A percentile compares a stretch with the other conserved stretches of the same genome.
Evolutionary conservation across 768 basidiomycete species (phyloP).

Genomic region (Lactarius sanguifluus): DNA sequence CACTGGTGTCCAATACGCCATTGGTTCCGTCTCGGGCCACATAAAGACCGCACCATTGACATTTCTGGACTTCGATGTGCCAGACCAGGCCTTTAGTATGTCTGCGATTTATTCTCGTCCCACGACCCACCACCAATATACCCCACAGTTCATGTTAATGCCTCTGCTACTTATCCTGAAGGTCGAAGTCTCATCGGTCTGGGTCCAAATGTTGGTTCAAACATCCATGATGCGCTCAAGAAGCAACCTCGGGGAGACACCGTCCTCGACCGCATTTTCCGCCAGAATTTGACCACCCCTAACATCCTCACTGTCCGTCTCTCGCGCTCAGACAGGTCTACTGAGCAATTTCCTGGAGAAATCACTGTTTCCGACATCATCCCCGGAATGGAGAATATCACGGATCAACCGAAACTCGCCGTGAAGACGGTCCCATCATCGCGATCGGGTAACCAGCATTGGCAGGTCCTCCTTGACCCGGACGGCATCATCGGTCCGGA

Average conservation of each 20-base stretch:
- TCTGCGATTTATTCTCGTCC: slow-evolving; percentile 13
- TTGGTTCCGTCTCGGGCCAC: slow-evolving; percentile 48
- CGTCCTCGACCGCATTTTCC: slow-evolving; percentile 65
- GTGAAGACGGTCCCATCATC: slow-evolving; percentile 43
- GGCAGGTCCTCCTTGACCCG: slow-evolving; percentile 61
- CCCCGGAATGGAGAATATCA: slow-evolving; percentile 48
- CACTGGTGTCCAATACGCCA: slow-evolving; percentile 51
- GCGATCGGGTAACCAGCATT: slow-evolving; percentile 53
- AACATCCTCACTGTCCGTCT: slow-evolving; percentile 66
- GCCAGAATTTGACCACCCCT: slow-evolving; percentile 53
- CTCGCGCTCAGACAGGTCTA: slow-evolving; percentile 56
- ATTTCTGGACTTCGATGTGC: slow-evolving; percentile 46
- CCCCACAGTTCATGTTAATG: slow-evolving; percentile 43
- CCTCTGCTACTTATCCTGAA: slow-evolving; percentile 35
- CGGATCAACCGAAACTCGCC: slow-evolving; percentile 49
- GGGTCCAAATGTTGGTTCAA: slow-evolving; percentile 60
- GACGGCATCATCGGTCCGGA: slow-evolving; percentile 64
- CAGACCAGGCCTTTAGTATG: slow-evolving; percentile 51
- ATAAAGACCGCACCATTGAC: slow-evolving; percentile 46
- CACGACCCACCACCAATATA: slow-evolving; percentile 5
- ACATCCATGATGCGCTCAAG: slow-evolving; percentile 40
- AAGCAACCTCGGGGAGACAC: slow-evolving; percentile 46
- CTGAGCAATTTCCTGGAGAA: slow-evolving; percentile 53
- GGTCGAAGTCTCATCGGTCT: slow-evolving; percentile 52
- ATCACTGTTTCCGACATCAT: slow-evolving; percentile 63